These are phyloP conservation scores for Knoxdaviesia capensis DNA, from an alignment of 2,329 filamentous ascomycete species.

Conservation along the genomic window DNA sequence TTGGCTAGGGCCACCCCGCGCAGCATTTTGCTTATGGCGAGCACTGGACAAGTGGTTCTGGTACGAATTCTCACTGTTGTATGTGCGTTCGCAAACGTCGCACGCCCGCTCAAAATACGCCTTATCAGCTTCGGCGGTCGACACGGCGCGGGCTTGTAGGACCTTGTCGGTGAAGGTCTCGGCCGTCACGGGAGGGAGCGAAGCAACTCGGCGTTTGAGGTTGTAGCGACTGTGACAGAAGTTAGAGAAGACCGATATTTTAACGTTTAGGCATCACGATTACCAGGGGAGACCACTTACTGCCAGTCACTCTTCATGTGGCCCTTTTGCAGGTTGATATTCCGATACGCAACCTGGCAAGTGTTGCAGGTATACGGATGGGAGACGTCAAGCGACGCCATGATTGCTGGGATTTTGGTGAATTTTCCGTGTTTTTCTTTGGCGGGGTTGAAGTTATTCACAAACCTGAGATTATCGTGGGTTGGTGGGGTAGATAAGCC, in stretches of 20 bases:
- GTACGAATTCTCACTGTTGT: constrained; percentile 92
- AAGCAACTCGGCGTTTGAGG: constrained; percentile 81
- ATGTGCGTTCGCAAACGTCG: constrained; percentile 69
- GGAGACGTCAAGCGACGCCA: constrained; percentile 20
- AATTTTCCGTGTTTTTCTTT: no score
- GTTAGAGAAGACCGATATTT: neutral
- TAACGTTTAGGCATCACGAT: constrained; percentile 1
- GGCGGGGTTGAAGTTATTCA: neutral
- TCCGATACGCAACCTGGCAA: constrained; percentile 90
- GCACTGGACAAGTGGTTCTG: constrained; percentile 80
- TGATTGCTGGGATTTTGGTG: neutral
- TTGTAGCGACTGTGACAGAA: constrained; percentile 56
- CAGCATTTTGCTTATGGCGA: constrained; percentile 47
- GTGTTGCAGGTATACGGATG: constrained; percentile 98
- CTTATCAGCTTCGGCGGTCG: constrained; percentile 68
- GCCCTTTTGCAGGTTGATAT: constrained; percentile 75
- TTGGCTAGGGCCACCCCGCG: constrained; percentile 10
- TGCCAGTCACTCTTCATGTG: constrained; percentile 99
- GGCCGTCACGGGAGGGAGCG: constrained; percentile 73
- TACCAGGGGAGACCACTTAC: constrained; percentile 30
- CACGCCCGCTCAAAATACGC: constrained; percentile 77
- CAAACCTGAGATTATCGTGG: neutral
- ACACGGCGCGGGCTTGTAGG: constrained; percentile 67
- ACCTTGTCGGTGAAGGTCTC: constrained; percentile 95
- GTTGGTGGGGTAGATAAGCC: neutral